A percentile compares a stretch with the other conserved stretches of the same genome.
Conservation (phyloP, 768 basidiomycete genomes). For the Termitomyces sp. region DNA sequence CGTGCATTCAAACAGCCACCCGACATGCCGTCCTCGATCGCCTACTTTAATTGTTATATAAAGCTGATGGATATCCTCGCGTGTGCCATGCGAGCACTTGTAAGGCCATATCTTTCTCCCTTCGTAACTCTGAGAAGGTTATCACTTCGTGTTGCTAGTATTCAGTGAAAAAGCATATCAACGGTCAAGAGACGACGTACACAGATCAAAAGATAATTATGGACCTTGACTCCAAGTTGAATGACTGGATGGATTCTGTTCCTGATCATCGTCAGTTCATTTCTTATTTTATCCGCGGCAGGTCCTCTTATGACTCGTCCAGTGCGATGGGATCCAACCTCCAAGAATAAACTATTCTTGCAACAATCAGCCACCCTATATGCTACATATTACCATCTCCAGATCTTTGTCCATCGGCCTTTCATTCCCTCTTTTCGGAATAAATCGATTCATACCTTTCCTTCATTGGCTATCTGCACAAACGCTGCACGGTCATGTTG, state of each 20-base stretch:
- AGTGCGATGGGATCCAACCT: slow-evolving; percentile 44
- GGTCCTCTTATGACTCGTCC: neutral
- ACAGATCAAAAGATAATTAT: slow-evolving; percentile 65
- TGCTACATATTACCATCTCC: slow-evolving; percentile 42
- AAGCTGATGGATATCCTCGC: slow-evolving; percentile 60
- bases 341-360: slow-evolving; percentile 35
- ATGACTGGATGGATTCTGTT: slow-evolving; percentile 73
- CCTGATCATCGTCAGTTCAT: slow-evolving; percentile 48
- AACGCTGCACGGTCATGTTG: slow-evolving; percentile 77
- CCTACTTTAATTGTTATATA: slow-evolving; percentile 54
- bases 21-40: slow-evolving; percentile 48
- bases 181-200: slow-evolving; percentile 41
- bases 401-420: slow-evolving; percentile 76
- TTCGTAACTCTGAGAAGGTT: neutral
- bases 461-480: slow-evolving; percentile 79
- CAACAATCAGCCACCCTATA: slow-evolving; percentile 57
- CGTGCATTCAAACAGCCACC: slow-evolving; percentile 62
- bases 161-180: slow-evolving; percentile 61
- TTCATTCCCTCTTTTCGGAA: slow-evolving; percentile 69
- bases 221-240: slow-evolving; percentile 72
- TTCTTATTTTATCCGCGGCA: slow-evolving; percentile 16
- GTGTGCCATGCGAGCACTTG: slow-evolving; percentile 56
- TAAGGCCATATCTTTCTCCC: slow-evolving; percentile 22
- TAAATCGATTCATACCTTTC: slow-evolving; percentile 35
- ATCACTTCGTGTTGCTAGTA: slow-evolving; percentile 40